A percentile compares a stretch with the other conserved stretches of the same genome.
phyloP scores from a whole-genome alignment of 208 protist species.

The Trypanosoma melophagium region DNA sequence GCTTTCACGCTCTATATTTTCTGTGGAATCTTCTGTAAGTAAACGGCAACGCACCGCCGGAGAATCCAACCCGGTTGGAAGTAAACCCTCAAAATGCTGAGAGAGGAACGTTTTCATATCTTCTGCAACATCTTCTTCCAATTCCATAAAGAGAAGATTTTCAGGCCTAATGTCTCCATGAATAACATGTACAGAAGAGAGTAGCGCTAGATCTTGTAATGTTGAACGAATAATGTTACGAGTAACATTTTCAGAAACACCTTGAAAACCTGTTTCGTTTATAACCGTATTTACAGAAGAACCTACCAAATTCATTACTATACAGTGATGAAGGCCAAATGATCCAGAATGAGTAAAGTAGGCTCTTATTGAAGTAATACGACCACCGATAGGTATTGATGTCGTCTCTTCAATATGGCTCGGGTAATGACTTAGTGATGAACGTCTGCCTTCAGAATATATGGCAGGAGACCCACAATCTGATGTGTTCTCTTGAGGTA shows the following conservation, averaged over 20 bases:
- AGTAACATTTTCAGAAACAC: slow-evolving; percentile 84
- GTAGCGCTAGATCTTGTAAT: slow-evolving; percentile 70
- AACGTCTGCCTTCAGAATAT: neutral
- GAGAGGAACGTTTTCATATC: slow-evolving; percentile 37
- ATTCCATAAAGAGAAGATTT: slow-evolving; percentile 79
- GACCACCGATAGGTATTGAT: slow-evolving; percentile 3
- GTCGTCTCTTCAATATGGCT: slow-evolving; percentile 8
- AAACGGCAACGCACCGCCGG: slow-evolving; percentile 14
- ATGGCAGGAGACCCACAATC: neutral
- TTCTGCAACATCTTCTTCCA: slow-evolving; percentile 31
- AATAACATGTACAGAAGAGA: slow-evolving; percentile 90
- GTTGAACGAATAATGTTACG: slow-evolving; percentile 51
- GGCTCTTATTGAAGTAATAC: slow-evolving; percentile 39
- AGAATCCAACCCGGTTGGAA: slow-evolving; percentile 16
- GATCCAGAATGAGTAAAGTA: slow-evolving; percentile 53
- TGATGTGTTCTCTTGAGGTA: neutral
- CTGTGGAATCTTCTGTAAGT: neutral
- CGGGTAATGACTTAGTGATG: neutral
- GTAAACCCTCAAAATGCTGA: slow-evolving; percentile 22
- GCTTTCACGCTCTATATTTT: neutral
- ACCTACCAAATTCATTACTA: slow-evolving; percentile 95
- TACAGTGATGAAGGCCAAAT: slow-evolving; percentile 83
- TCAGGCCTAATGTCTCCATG: slow-evolving; percentile 95
- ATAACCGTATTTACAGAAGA: slow-evolving; percentile 91
- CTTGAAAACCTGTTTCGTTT: slow-evolving; percentile 84